Percentiles rank a stretch among this genome's conserved stretches.
Conservation (phyloP, 805 yeast species). For the Wickerhamia fluorescens region DNA sequence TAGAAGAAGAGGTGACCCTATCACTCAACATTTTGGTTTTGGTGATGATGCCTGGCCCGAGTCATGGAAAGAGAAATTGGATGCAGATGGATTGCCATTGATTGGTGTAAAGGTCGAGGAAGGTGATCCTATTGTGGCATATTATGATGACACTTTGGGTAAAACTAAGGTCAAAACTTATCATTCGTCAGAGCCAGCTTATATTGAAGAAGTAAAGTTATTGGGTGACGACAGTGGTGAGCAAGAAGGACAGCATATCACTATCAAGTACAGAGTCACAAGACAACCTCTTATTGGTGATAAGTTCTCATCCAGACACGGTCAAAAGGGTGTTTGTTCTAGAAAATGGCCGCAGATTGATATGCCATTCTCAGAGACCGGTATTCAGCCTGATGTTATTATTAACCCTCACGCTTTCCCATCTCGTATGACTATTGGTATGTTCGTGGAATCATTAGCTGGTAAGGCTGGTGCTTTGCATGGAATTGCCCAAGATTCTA, state of each 20-base stretch:
- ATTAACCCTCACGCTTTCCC: constrained; percentile 99
- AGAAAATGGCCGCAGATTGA: constrained; percentile 96
- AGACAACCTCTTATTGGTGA: constrained; percentile 96
- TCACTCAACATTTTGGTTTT: constrained; percentile 89
- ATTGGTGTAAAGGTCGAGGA: constrained; percentile 84
- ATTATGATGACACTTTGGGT: constrained; percentile 82
- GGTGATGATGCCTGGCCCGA: constrained; percentile 92
- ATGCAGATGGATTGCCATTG: constrained; percentile 86
- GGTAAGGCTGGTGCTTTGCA: constrained; percentile 98
- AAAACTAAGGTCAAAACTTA: constrained; percentile 88
- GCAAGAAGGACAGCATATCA: constrained; percentile 73
- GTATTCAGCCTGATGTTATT: constrained; percentile 95
- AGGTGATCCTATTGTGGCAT: constrained; percentile 95
- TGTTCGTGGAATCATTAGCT: constrained; percentile 98
- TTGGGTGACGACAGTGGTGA: constrained; percentile 75
- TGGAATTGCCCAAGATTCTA: constrained; percentile 94
- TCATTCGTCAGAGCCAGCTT: constrained; percentile 92
- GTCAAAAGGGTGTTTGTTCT: constrained; percentile 97
- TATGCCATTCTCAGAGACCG: constrained; percentile 94
- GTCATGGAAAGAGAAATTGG: constrained; percentile 81
- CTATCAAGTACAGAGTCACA: constrained; percentile 85
- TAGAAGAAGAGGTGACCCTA: constrained; percentile 89
- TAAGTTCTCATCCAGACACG: constrained; percentile 95
- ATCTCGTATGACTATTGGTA: constrained; percentile 99
- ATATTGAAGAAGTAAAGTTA: constrained; percentile 89